Base-by-base conservation (phyloP, 495 filamentous ascomycete species). In the Talaromyces stipitatus region DNA sequence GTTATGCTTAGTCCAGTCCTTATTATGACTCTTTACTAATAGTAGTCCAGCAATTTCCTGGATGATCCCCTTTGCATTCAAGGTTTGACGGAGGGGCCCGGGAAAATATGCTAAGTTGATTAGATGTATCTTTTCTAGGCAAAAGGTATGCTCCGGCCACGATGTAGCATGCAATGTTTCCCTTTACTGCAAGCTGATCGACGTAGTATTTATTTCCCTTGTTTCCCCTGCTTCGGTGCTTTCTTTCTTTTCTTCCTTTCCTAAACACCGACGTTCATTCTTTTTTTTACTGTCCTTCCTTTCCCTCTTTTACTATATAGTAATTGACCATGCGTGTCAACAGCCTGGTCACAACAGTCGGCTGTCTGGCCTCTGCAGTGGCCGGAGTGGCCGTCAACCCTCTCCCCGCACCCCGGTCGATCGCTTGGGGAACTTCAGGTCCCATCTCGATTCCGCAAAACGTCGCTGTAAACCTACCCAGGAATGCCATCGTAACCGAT, bases 341-440 rank as follows among this genome's bases (percentile, higher is more conserved):
- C 50, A 55, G 54, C 16, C 54, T 55, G 32, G 38, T 55, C 28
- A 20, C 38, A 16, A 33, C 23, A 22, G 54, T 45, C 54, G 57
- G 61, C 27, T 54, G 62, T n/a, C 57, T 69, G 45, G 62, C 56
- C 38, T 60, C 70, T 30, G 55, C 63, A n/a, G 67, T 64, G 10
- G 64, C 61, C 12, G 74, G 73, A 38, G 78, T 82, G 50, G 67
- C 66, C 36, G 80, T 78, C 55, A 82, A 82, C 58, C 80, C 80
- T 41, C 71, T 83, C 45, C 80, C 80, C 47, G 78, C 78, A 30
- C 80, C 80, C 12, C 71, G 71, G 54, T 70, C 73, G 54, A 81
- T 83, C 61, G 68, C 72, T 46, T 83, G 80, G 80, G 78, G 76
- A 4, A 67, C 67, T 18, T 75, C 76, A 10, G 80, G 78, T n/a